Base-by-base conservation (phyloP, 805 yeast species). In the Saccharomycopsis capsularis region DNA sequence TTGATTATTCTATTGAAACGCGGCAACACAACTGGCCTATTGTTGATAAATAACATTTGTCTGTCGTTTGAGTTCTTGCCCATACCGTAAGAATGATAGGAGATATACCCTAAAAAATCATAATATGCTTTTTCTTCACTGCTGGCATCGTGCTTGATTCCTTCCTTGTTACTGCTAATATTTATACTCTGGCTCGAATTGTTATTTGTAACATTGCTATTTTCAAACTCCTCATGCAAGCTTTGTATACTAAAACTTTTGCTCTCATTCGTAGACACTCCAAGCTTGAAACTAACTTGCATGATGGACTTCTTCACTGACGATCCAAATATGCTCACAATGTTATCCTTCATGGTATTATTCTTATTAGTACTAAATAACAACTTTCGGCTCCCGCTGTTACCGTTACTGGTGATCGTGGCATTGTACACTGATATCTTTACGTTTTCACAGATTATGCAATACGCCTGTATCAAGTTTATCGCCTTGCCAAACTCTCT, bases 71-170 rank as follows among this genome's bases (percentile, higher is more conserved):
- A 66, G 1, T 79, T 70, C 38, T 95, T 67, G 0, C 93, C 91
- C 60, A 79, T 73, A 0, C 96, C 96, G 63, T 84, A 82, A 0
- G 93, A 81, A 37, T 81, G 79, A 56, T 80, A 78, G 0, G 98
- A 89, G 1, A 91, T 71, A 52, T 63, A 72, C 0, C 99, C 99
- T 3, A 54, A 55, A 0, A 82, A 57, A 5, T 52, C 44, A 5
- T 79, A 60, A 1, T 34, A 50, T 58, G 69, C 67, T n/a, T 66
- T 65, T 21, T 59, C 57, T 27, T 52, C 51, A 11, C 35, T 43
- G 25, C 46, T 42, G 15, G 46, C 52, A 32, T 59, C 57, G 7
- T 37, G 7, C 4, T 5, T 16, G 4, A 7, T 7, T 23, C 34
- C 45, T 7, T 41, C 52, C 19, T 56, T 53, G 16, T 45, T 38